Base-by-base conservation (phyloP, 2,329 filamentous ascomycete species). In the Botrytis hyacinthi region DNA sequence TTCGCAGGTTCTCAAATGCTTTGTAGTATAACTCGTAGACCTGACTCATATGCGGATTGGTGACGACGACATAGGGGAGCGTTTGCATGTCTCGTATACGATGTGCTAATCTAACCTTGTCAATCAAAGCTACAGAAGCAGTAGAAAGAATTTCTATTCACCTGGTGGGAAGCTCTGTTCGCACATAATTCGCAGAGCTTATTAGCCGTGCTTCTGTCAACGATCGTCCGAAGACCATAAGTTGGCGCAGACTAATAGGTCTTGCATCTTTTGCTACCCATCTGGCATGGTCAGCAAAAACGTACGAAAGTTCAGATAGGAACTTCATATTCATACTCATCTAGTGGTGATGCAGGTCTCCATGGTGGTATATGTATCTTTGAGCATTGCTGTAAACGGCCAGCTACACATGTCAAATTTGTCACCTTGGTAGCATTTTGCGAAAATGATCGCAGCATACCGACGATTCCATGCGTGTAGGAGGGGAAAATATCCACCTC, bases 1-100 rank as follows among this genome's bases (percentile, higher is more conserved):
- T 92, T 66, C 96, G 92, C 76, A 98, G 92, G 71, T 87, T 90
- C 81, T 99, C 96, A 79, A 99, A 99, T n/a, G 96, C 95, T 77
- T 91, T 91, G 84, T 98, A 97, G 85, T 99, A 99, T 10, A 98
- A 87, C 81, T 98, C 94, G 84, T 99, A 99, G 48, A 98, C 96
- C 77, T 97, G 91, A 81, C 93, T 94, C 76, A 99, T 93, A 82
- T 99, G 94, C 10, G 90, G 90, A 80, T 99, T 99, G n/a, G 93
- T 95, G 66, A 98, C 93, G 72, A 98, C 95, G 54, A 96, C 93
- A 81, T 97, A 99, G 29, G 96, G 96, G 59, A 99, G 87, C 76
- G 93, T 95, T 83, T 99, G 96, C 89, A 99, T 98, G 82, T 99
- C 95, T 74, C 97, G 93, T 76, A 99, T 91, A 48, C 96, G 93